Evolutionary conservation across 2,329 filamentous ascomycete species (phyloP).

Genomic region (Sporothrix sp.): DNA sequence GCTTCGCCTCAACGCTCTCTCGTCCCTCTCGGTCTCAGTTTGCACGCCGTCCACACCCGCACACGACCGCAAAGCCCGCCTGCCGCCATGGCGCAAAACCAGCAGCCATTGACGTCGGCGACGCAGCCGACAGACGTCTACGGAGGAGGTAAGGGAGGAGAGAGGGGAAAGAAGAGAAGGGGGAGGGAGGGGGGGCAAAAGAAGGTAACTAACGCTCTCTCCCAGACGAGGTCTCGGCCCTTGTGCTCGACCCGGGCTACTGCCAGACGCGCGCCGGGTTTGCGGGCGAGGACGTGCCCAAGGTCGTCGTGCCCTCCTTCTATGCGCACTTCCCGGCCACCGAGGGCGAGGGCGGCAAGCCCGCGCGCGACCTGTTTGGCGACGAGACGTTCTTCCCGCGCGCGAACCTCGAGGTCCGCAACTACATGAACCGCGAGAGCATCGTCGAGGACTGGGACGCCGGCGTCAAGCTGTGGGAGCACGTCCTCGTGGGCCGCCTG

Average conservation of each 20-base stretch:
- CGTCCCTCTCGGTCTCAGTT: not conserved
- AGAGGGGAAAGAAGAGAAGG: not conserved
- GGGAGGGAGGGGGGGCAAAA: not conserved
- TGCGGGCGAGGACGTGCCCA: conserved; percentile 93
- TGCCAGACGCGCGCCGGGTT: conserved; percentile 88
- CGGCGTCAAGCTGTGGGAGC: conserved; percentile 82
- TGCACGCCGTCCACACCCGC: not conserved
- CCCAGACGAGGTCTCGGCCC: conserved; percentile 89
- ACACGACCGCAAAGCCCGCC: not conserved
- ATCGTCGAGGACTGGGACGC: conserved; percentile 95
- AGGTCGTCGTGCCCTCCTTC: conserved; percentile 82
- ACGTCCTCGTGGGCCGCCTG: conserved; percentile 78
- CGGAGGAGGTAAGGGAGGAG: conserved; percentile 43
- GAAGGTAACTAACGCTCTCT: no score
- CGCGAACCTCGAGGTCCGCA: conserved; percentile 70
- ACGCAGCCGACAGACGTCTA: conserved; percentile 53
- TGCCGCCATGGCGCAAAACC: conserved; percentile 39
- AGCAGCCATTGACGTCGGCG: conserved; percentile 43
- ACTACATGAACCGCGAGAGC: conserved; percentile 83
- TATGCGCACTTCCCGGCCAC: conserved; percentile 52
- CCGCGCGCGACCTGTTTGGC: conserved; percentile 61
- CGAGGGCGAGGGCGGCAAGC: conserved; percentile 21
- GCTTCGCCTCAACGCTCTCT: not conserved
- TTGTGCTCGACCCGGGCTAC: conserved; percentile 92
- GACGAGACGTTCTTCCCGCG: conserved; percentile 81